Evolutionary conservation across 164 flowering plant species (phyloP).

Genomic region (Aristolochia contorta): DNA sequence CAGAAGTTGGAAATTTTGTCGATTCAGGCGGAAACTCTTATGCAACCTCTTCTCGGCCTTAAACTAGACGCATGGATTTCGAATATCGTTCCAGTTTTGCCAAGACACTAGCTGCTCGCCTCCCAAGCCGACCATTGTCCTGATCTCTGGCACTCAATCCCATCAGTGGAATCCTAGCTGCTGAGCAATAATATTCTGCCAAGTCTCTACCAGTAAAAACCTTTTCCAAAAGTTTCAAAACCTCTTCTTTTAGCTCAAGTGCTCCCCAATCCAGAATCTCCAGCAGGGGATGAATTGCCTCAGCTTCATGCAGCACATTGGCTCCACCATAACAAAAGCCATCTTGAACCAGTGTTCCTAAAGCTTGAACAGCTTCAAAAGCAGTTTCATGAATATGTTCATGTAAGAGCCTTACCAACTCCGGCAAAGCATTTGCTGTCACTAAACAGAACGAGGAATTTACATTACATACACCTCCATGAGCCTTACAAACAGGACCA

Average conservation of each 20-base stretch:
- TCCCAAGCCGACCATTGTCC: conserved; percentile 29
- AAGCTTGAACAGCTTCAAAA: conserved; percentile 48
- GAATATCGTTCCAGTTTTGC: conserved; percentile 46
- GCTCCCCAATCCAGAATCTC: conserved; percentile 48
- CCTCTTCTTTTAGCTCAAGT: conserved; percentile 39
- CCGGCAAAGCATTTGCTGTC: conserved; percentile 48
- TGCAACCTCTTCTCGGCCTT: neutral
- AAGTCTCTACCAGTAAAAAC: conserved; percentile 38
- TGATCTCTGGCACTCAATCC: conserved; percentile 29
- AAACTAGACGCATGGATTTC: conserved; percentile 30
- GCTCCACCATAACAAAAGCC: conserved; percentile 32
- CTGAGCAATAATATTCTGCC: conserved; percentile 38
- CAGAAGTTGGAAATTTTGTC: too few relatives aligned
- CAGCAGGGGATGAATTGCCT: conserved; percentile 35
- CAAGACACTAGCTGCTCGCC: conserved; percentile 37
- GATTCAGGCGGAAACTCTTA: too few relatives aligned
- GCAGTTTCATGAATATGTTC: conserved; percentile 42
- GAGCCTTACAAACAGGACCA: conserved; percentile 29
- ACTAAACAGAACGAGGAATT: conserved; percentile 40
- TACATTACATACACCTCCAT: conserved; percentile 43
- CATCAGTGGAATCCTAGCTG: conserved; percentile 30
- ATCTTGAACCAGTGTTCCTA: conserved; percentile 45
- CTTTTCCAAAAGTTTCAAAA: conserved; percentile 44
- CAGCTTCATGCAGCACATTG: conserved; percentile 36
- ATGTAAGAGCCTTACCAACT: conserved; percentile 34